Evolutionary conservation across 768 basidiomycete species (phyloP), one percentile per base, ranked within the genome.

Genomic region (Agrocybe praecox): DNA sequence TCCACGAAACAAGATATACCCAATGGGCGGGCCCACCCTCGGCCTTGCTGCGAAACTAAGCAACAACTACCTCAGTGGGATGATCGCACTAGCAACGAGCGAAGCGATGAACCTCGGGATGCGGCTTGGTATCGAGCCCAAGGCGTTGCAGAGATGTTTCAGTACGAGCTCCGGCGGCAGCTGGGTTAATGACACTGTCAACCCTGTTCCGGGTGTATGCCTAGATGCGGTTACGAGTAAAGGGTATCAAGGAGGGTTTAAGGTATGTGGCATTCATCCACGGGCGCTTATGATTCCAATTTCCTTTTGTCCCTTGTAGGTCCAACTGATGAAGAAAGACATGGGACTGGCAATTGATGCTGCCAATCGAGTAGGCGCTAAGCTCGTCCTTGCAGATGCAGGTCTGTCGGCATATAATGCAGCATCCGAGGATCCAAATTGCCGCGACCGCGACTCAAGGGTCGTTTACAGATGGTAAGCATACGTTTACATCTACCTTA

Each of bases 281-380:
- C 26, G 26, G 26, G 26, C 26, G 26, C 26, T 29, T 29, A 9
- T 49, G 2, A 24, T 26, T 34, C 24, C 21, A 43, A 17, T 33
- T n/a, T 12, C 11, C 47, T 32, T 33, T 50, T n/a, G n/a, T n/a
- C n/a, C n/a, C n/a, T n/a, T 24, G n/a, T 40, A 77, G 76, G 69
- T 79, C 6, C 74, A 79, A 48, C 54, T 78, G 22, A 78, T 79
- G 77, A 78, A 77, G 62, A 79, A 79, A 63, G 77, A 78, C 43
- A 72, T 78, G 65, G 59, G 64, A 17, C 65, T 80, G 19, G 78
- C 78, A 1, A 67, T 74, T 2, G 68, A 70, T 17, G 76, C 76
- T 21, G 76, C 78, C 6, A 61, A 64, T 34, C 61, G 71, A 56
- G 72, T 74, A 2, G 68, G 67, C 32, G 77, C 74, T n/a, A 74